Base-by-base conservation (phyloP, 345 rosid species). In the Linum lewisii region DNA sequence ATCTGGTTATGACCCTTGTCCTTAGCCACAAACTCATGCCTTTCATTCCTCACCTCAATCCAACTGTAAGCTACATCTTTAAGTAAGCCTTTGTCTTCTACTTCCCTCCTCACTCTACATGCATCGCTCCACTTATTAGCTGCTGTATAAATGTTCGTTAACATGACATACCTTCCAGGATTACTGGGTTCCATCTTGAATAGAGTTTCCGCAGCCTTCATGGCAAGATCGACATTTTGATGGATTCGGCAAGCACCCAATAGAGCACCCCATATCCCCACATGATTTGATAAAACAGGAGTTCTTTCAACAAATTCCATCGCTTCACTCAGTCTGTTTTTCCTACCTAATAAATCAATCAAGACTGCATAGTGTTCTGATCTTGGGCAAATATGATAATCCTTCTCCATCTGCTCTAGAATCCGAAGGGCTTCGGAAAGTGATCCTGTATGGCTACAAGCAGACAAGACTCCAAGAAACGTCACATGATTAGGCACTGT, bases 401-500 rank as follows among this genome's bases (percentile, higher is more conserved):
- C 24, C 57, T 68, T 72, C 57, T 69, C 77, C 84, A 80, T 80
- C 25, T 60, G 32, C 21, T 72, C 72, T 23, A 80, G 59, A 34
- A 77, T 67, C 34, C 53, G 21, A 24, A 75, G 62, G 9, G 71
- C 84, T 62, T 77, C 78, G 18, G 62, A 32, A 32, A 68, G 67
- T 36, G 73, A 54, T 61, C 84, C 84, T 0, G 74, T 38, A 37
- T 77, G 75, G 60, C 78, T 65, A 63, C 84, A 75, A 55, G 81
- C 71, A 29, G 66, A 72, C 51, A 77, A 60, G 24, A 73, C 54
- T 60, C 81, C 85, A 36, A 71, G 82, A 61, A 88, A 86, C 14
- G 94, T 84, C 26, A 86, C 76, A 34, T 55, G 75, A 37, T 86
- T 84, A 7, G 91, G 94, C 0, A 49, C 63, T 37, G 55, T 34